Evolutionary conservation across 1,284 basidiomycete species (phyloP), one percentile per base, ranked within the genome.

Genomic region (Ganoderma resinaceum): DNA sequence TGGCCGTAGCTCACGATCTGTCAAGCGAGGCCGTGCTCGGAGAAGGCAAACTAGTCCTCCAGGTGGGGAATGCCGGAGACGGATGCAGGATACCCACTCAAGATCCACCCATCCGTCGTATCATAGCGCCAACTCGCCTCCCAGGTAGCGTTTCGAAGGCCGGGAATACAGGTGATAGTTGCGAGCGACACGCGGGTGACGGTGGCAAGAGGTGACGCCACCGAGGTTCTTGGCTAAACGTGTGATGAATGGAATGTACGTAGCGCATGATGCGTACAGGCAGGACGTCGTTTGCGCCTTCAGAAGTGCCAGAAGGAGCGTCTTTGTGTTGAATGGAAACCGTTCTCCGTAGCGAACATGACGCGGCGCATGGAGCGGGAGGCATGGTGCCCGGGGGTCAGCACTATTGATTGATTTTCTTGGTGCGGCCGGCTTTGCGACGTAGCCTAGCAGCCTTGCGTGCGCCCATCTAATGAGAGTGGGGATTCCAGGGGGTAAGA

Each of bases 401-500:
- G 23, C 8, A 26, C 46, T 49, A 49, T 38, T 89, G 89, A 70
- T 91, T 91, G 69, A 95, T 86, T 79, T 93, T 94, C 78, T 93
- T 95, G 57, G 87, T 89, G 49, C 91, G 83, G 52, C 93, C 93
- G 65, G 88, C 88, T 80, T 83, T 91, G 65, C 90, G 87, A 67
- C 89, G 86, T 61, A 92, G 81, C 65, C 93, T 84, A 12, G 91
- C 90, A 53, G 91, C 87, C 79, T 91, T 94, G 67, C 88, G 84
- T 61, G 90, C 91, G 67, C 93, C 92, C 90, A 95, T 91, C 93
- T 94, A 70, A 52, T 35, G 23, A 31, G 68, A 67, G 59, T 59
- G 65, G 52, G 60, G 61, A 31, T 40, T 20, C 43, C 18, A 29
- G 55, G 26, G 61, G 52, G 67, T 38, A 62, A 60, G 40, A 42